A percentile compares a stretch with the other conserved stretches of the same genome.
Conservation (phyloP, 805 yeast genomes). For the Diddensiella transvaalensis region DNA sequence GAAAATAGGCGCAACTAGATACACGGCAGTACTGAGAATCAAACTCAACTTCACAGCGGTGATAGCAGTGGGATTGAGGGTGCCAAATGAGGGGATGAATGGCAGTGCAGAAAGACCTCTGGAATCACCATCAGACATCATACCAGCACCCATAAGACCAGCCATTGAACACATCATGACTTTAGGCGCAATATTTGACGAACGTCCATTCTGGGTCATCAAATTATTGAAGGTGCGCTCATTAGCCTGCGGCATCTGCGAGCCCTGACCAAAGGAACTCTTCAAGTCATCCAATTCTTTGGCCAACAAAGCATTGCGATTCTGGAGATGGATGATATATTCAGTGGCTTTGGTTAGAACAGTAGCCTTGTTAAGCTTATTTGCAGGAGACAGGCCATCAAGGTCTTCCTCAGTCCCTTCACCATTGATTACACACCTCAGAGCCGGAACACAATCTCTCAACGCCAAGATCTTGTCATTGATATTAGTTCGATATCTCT, state of each 20-base stretch:
- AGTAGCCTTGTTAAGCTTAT: constrained; percentile 73
- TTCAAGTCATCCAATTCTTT: constrained; percentile 51
- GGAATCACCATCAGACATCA: constrained; percentile 22
- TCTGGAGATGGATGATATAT: constrained; percentile 69
- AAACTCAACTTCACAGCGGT: constrained; percentile 24
- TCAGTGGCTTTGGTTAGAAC: constrained; percentile 76
- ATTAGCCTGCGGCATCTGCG: neutral
- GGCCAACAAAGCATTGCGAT: constrained; percentile 48
- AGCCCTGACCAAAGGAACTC: constrained; percentile 6
- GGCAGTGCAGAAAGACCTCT: constrained; percentile 34
- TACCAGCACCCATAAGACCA: constrained; percentile 34
- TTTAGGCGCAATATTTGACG: constrained; percentile 23
- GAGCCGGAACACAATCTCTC: constrained; percentile 73
- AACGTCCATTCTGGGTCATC: neutral
- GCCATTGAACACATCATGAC: constrained; percentile 37
- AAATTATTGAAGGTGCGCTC: neutral
- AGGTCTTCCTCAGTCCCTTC: constrained; percentile 48
- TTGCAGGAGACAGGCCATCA: constrained; percentile 74
- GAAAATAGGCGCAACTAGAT: constrained; percentile 29
- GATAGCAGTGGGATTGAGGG: constrained; percentile 14
- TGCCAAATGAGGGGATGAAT: constrained; percentile 11
- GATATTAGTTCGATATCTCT: constrained; percentile 74
- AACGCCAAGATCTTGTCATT: constrained; percentile 65
- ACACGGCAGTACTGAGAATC: constrained; percentile 29
- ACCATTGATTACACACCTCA: constrained; percentile 55